Evolutionary conservation across 352 stramenopile genomes (phyloP), one percentile per base, ranked within the genome.

Genomic region (Globisporangium apiculatum): DNA sequence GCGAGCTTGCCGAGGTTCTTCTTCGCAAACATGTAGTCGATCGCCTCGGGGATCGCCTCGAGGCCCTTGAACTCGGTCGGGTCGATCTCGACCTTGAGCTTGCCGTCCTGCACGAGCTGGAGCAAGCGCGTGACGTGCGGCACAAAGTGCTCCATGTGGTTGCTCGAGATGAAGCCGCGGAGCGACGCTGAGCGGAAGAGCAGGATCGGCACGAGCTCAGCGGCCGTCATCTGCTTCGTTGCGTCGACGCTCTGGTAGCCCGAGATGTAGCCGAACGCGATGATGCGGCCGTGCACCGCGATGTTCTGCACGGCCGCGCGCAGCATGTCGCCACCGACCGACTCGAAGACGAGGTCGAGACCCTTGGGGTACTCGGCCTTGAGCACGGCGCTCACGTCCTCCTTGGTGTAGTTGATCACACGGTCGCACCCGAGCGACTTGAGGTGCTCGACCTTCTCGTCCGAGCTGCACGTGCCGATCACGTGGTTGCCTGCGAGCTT

Each of bases 331-430:
- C 76, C 79, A 14, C 76, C 79, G 40, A 87, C 69, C 9, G 64
- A 80, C 62, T 87, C 77, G 45, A 87, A 87, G 10, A 88, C 80
- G 53, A 90, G 72, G 48, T 90, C 65, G 6, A 90, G 59, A 4
- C 75, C 75, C 43, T 83, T 76, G 24, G 76, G 75, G 68, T 91
- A 78, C 76, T 88, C 78, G 11, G 70, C 79, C 73, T 86, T 79
- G 9, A 87, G 64, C 70, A 83, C 72, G 35, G 78, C 57, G 42
- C 52, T 60, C 24, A 87, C 58, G 35, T 72, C 73, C 53, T 88
- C 75, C 67, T 92, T 78, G 15, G 72, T 88, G 71, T 96, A 97
- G 63, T 95, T 87, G 48, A 96, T 86, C 61, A 93, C 71, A 42
- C 87, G 80, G 58, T 91, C 78, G 48, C 68, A 82, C 12, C 65